phyloP scores from a whole-genome alignment of 306 rosid genomes.

The Sechiopsis laciniata region DNA sequence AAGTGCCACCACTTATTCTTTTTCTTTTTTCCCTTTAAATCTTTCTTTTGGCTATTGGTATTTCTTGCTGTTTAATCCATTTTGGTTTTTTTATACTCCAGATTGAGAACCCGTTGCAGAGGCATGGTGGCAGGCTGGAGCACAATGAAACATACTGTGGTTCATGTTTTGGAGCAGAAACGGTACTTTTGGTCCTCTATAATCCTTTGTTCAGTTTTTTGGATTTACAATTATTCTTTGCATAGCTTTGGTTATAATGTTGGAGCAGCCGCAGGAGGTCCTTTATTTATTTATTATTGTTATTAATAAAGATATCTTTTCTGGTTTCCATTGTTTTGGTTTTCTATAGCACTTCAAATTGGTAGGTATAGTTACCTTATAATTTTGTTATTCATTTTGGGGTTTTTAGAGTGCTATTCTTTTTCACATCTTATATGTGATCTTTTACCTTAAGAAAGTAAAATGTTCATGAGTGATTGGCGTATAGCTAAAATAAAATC shows the following conservation, averaged over 20 bases:
- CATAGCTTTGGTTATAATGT: background rate
- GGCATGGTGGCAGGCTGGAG: conserved; percentile 85
- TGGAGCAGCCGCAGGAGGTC: conserved; percentile 14
- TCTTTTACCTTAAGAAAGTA: background rate
- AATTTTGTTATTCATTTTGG: background rate
- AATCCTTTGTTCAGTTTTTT: conserved; percentile 19
- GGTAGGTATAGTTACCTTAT: background rate
- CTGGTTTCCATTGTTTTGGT: background rate
- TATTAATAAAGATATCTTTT: conserved; percentile 1
- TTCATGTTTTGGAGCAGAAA: conserved; percentile 89
- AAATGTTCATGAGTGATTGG: background rate
- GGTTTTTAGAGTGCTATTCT: background rate
- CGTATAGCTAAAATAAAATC: conserved; percentile 4
- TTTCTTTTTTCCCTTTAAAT: background rate
- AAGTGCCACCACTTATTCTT: conserved; percentile 9
- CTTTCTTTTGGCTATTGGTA: conserved; percentile 14
- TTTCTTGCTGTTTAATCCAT: background rate
- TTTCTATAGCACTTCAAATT: conserved; percentile 7
- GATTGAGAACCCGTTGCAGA: conserved; percentile 92
- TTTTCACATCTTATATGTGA: background rate
- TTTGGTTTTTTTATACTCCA: conserved; percentile 31
- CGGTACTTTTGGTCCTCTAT: conserved; percentile 40
- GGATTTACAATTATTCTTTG: background rate
- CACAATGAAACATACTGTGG: conserved; percentile 84
- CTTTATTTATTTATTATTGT: background rate